A percentile compares a stretch with the other conserved stretches of the same genome.
Conservation (phyloP, 2,329 filamentous ascomycete species). For the Botrytis galanthina region DNA sequence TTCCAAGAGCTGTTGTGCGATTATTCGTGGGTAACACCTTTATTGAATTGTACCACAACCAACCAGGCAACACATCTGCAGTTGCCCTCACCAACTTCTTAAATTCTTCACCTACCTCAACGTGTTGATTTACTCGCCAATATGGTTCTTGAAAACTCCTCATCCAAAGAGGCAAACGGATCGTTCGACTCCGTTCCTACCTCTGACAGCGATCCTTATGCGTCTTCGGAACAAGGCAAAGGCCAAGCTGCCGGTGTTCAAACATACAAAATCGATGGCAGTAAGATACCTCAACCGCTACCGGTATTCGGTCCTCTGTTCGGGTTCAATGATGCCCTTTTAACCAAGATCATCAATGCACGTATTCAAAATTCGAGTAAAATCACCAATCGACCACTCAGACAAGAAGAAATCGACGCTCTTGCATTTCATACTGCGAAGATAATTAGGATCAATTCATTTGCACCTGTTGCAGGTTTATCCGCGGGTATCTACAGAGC, state of each 20-base stretch:
- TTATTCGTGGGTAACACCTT: constrained; percentile 2
- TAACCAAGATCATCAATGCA: neutral
- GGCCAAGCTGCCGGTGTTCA: neutral
- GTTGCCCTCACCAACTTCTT: constrained; percentile 21
- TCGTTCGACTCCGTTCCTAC: constrained; percentile 30
- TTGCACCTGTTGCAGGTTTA: constrained; percentile 29
- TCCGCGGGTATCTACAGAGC: constrained; percentile 32
- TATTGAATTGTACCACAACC: neutral
- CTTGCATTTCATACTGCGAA: constrained; percentile 34
- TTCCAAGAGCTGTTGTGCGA: constrained; percentile 4
- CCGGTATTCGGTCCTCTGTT: constrained; percentile 31
- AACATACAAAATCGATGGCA: constrained; percentile 18
- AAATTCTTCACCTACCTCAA: neutral
- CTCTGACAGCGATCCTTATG: constrained; percentile 35
- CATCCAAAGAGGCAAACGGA: constrained; percentile 21
- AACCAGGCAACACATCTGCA: constrained; percentile 5
- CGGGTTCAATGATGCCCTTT: constrained; percentile 28
- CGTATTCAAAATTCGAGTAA: neutral
- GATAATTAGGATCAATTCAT: constrained; percentile 33
- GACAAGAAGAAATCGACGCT: constrained; percentile 34
- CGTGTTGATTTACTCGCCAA: constrained; percentile 1
- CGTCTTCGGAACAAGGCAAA: neutral
- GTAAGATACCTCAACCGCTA: constrained; percentile 31
- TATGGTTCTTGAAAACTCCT: constrained; percentile 35
- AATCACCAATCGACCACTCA: constrained; percentile 26